These are phyloP conservation scores for Paracoccidioides lutzii DNA, from an alignment of 2,329 filamentous ascomycete genomes.

Conservation along the genomic window DNA sequence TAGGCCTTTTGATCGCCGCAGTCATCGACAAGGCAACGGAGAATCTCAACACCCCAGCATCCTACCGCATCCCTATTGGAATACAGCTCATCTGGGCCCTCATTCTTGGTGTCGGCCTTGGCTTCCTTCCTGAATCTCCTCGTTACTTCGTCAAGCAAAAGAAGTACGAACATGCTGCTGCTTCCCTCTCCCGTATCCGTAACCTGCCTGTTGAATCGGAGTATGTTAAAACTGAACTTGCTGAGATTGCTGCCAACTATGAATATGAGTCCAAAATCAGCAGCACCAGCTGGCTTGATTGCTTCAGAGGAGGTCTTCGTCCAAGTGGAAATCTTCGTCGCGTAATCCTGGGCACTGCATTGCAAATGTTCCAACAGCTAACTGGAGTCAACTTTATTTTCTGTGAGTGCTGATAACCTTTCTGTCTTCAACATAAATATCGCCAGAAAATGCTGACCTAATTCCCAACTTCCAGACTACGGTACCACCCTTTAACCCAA, in stretches of 20 bases:
- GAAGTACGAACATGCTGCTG: constrained; percentile 12
- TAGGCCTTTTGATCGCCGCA: constrained; percentile 41
- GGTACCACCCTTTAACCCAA: background rate
- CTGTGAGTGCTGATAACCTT: constrained; percentile 2
- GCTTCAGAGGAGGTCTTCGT: constrained; percentile 36
- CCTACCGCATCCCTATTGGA: constrained; percentile 53
- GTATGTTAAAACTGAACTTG: constrained; percentile 37
- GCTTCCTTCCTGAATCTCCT: constrained; percentile 42
- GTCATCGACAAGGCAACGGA: constrained; percentile 56
- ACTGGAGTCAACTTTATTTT: constrained; percentile 61
- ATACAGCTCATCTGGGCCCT: constrained; percentile 49
- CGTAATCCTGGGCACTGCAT: constrained; percentile 56
- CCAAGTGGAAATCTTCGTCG: constrained; percentile 50
- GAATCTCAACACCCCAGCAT: constrained; percentile 39
- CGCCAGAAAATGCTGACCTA: background rate
- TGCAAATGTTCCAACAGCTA: constrained; percentile 61
- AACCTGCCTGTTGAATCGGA: constrained; percentile 34
- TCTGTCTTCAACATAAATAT: background rate
- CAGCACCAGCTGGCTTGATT: constrained; percentile 35
- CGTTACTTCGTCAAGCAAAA: constrained; percentile 19
- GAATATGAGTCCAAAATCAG: constrained; percentile 35
- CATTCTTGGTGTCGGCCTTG: constrained; percentile 44
- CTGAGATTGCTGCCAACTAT: constrained; percentile 40
- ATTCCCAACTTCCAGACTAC: constrained; percentile 1
- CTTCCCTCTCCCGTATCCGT: constrained; percentile 24